Evolutionary conservation across 1,139 yeast species (phyloP), one percentile per base, ranked within the genome.

Genomic region (Diutina mesorugosa): DNA sequence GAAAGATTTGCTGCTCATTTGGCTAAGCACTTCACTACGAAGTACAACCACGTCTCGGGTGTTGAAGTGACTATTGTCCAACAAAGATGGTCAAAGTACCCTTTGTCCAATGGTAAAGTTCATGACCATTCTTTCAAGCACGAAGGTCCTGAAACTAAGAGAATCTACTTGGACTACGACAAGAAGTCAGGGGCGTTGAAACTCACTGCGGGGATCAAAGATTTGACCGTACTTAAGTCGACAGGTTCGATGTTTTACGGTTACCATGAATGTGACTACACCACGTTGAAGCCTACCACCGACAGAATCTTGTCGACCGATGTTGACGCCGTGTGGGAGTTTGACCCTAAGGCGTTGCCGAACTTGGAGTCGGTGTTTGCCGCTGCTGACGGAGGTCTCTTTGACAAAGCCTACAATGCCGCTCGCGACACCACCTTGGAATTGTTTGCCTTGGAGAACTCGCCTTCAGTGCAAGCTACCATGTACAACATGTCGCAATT

Each of bases 171-270:
- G 65, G 76, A 76, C 60, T 84, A 81, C 68, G 69, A 75, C 63
- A 72, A 69, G 65, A 65, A 69, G 56, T 67, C 77, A 55, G 78
- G 79, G 47, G 78, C 79, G 58, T 81, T 83, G 70, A 66, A 69
- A 46, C 70, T 90, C 61, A 69, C 76, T 14, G 85, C 95, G 3
- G 84, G 91, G 38, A 79, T 90, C 65, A 84, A 86, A 69, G 95
- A 87, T 64, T 79, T 90, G 67, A 89, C 95, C 8, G 95, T 90
- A 35, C 83, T 90, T 68, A 90, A 90, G 72, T 85, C 95, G 51
- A 90, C 97, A 14, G 95, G 95, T 28, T 89, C 97, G 41, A 88
- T 87, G 87, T 90, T 90, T 74, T 84, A 87, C 71, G 96, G 95
- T 56, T 90, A 77, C 78, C 78, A 89, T 74, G 78, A 76, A 56